phyloP scores from a whole-genome alignment of 2,329 filamentous ascomycete species.

The Ophiostoma sp. region DNA sequence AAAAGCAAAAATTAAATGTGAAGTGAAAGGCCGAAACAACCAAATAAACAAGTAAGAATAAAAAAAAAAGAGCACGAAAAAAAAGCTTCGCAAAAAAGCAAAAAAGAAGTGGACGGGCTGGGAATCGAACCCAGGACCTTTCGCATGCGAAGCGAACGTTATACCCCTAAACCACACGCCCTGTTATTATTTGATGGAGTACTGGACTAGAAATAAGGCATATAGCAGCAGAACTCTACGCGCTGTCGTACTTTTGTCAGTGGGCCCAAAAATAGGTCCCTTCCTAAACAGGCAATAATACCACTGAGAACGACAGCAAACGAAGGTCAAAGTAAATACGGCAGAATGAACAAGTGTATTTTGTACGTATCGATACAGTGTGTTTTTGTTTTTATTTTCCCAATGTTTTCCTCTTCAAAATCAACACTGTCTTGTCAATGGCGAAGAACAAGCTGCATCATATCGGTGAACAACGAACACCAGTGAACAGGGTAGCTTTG shows the following conservation, averaged over 20 bases:
- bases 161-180: constrained; percentile 19
- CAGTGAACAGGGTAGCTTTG: background rate
- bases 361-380: background rate
- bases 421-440: background rate
- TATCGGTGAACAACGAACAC: background rate
- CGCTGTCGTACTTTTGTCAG: too few relatives aligned
- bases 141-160: constrained; percentile 12
- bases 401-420: too few relatives aligned
- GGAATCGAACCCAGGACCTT: constrained; percentile 13
- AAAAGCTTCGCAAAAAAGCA: background rate
- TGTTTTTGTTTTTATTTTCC: too few relatives aligned
- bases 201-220: background rate
- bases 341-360: background rate
- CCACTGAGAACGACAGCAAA: background rate
- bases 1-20: too few relatives aligned
- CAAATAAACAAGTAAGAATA: background rate
- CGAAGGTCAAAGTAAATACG: background rate
- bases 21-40: background rate
- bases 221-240: background rate
- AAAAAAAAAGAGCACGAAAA: background rate
- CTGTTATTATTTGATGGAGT: background rate
- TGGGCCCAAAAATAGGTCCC: background rate
- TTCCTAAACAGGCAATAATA: background rate
- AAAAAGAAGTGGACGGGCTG: background rate
- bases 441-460: background rate